Percentiles rank a stretch among this genome's conserved stretches.
These are phyloP conservation scores for Solanum chiquidenum DNA, from an alignment of 257 asterid species.

Conservation along the genomic window DNA sequence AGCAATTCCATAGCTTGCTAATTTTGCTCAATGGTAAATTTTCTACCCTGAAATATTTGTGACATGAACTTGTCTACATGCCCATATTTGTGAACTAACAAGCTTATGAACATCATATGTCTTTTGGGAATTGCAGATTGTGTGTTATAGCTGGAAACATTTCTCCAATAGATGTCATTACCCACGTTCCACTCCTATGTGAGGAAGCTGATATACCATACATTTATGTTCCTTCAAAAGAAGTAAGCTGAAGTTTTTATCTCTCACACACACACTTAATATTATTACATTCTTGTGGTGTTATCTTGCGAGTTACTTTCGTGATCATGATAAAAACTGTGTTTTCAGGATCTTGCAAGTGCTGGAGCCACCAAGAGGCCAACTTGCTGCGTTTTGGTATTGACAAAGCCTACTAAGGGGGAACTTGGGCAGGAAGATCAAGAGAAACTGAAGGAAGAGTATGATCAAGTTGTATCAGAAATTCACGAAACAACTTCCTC, in stretches of 20 bases:
- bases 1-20: background rate
- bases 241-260: conserved; percentile 37
- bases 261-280: too few relatives aligned
- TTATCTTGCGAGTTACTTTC: background rate
- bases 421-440: conserved; percentile 58
- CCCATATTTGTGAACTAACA: background rate
- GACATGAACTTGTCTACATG: background rate
- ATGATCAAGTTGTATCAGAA: conserved; percentile 51
- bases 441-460: conserved; percentile 66
- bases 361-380: conserved; percentile 94
- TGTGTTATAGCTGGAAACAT: conserved; percentile 94
- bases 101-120: background rate
- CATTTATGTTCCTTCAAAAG: conserved; percentile 71
- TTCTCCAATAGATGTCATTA: conserved; percentile 86
- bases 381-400: conserved; percentile 81
- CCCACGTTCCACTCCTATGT: conserved; percentile 81
- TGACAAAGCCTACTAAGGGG: conserved; percentile 62
- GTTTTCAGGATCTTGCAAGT: conserved; percentile 78
- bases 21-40: background rate
- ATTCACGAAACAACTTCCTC: conserved; percentile 43
- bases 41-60: background rate
- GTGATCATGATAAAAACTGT: background rate
- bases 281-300: background rate
- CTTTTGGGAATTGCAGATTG: conserved; percentile 36
- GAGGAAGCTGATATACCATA: conserved; percentile 83